Evolutionary conservation across 495 filamentous ascomycete genomes (phyloP).

Genomic region (Lepraria neglecta): DNA sequence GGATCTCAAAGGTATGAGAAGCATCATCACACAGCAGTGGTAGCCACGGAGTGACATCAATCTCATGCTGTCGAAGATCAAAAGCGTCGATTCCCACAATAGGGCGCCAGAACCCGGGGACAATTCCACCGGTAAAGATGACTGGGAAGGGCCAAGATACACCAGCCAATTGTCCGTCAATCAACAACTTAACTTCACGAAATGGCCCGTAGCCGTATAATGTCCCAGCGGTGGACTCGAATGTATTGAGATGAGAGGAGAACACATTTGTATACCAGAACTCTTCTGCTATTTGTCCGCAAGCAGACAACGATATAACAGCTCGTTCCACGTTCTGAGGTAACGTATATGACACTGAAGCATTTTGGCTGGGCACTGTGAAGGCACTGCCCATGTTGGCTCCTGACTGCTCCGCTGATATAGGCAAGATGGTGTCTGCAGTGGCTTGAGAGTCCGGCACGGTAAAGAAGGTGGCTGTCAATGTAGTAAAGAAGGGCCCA

Average conservation of each 20-base stretch:
- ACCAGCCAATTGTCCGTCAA: conserved; percentile 70
- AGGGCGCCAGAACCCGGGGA: conserved; percentile 74
- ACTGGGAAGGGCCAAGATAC: conserved; percentile 81
- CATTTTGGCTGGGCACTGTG: conserved; percentile 58
- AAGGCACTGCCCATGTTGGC: conserved; percentile 58
- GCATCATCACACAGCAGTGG: conserved; percentile 59
- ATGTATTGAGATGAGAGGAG: conserved; percentile 55
- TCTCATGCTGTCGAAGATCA: conserved; percentile 73
- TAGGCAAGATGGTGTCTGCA: conserved; percentile 65
- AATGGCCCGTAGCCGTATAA: conserved; percentile 72
- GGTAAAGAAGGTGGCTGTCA: conserved; percentile 72
- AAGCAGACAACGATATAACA: conserved; percentile 68
- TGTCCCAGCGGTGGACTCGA: conserved; percentile 47
- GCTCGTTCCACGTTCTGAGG: conserved; percentile 61
- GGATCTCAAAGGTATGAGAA: conserved; percentile 64
- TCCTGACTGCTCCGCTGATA: conserved; percentile 55
- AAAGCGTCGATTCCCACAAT: conserved; percentile 82
- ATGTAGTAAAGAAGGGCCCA: conserved; percentile 69
- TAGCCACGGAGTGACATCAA: conserved; percentile 77
- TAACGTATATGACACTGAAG: conserved; percentile 48
- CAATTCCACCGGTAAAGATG: conserved; percentile 83
- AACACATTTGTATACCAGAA: conserved; percentile 88
- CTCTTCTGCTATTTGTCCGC: conserved; percentile 72
- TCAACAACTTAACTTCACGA: conserved; percentile 73
- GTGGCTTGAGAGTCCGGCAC: conserved; percentile 41